Percentiles rank a stretch among this genome's conserved stretches.
Conservation (phyloP, 2,329 filamentous ascomycete species). For the Penicillium sp. region DNA sequence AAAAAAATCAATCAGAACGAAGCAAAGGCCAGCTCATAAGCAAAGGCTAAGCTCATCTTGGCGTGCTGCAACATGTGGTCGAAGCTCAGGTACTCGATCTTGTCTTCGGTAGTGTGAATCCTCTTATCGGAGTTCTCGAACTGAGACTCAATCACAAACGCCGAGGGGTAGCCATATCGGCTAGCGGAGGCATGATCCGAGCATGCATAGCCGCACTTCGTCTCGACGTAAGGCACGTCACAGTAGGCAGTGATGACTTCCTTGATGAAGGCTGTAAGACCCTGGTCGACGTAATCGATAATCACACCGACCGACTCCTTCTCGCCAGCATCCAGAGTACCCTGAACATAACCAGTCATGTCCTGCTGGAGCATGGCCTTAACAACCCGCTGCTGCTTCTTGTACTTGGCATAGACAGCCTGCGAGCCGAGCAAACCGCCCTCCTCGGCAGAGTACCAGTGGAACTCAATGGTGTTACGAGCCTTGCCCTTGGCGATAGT, state of each 20-base stretch:
- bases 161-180: conserved; percentile 62
- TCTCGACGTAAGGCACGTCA: conserved; percentile 78
- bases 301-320: conserved; percentile 88
- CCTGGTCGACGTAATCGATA: conserved; percentile 80
- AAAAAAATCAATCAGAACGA: conserved; percentile 53
- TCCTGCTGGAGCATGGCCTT: conserved; percentile 98
- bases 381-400: conserved; percentile 67
- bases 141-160: conserved; percentile 61
- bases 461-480: conserved; percentile 87
- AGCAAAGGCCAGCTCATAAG: conserved; percentile 78
- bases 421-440: conserved; percentile 83
- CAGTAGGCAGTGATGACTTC: conserved; percentile 82
- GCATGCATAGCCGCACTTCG: conserved; percentile 82
- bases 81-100: conserved; percentile 69
- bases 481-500: conserved; percentile 67
- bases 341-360: conserved; percentile 88
- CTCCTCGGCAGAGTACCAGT: conserved; percentile 93
- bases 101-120: conserved; percentile 71
- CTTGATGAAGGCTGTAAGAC: conserved; percentile 86
- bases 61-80: conserved; percentile 92
- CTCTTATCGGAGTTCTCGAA: conserved; percentile 62
- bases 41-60: conserved; percentile 75
- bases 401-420: conserved; percentile 80
- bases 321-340: conserved; percentile 75
- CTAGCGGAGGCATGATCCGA: conserved; percentile 67